Percentiles rank a stretch among this genome's conserved stretches.
phyloP scores from a whole-genome alignment of 805 yeast species.

The Ogataea wickerhamii region DNA sequence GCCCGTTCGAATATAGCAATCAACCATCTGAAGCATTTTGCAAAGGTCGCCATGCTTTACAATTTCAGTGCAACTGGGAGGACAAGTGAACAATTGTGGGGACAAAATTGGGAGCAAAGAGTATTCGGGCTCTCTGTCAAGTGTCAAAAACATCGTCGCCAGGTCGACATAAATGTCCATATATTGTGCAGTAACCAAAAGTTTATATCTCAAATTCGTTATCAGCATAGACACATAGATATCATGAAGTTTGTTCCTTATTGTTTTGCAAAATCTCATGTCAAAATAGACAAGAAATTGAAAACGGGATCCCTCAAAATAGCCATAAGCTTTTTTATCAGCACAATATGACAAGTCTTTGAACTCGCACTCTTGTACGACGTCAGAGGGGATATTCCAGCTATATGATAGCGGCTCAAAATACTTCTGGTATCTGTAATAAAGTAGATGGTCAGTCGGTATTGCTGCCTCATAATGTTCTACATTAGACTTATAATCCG shows the following conservation, averaged over 20 bases:
- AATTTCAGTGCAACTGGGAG: constrained; percentile 67
- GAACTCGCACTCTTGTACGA: constrained; percentile 48
- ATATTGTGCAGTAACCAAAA: constrained; percentile 69
- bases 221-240: constrained; percentile 62
- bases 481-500: constrained; percentile 30
- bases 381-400: constrained; percentile 45
- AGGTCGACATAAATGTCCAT: constrained; percentile 78
- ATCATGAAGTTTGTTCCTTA: constrained; percentile 57
- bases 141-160: constrained; percentile 61
- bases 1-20: constrained; percentile 57
- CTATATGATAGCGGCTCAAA: constrained; percentile 29
- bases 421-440: constrained; percentile 17
- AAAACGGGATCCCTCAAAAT: constrained; percentile 46
- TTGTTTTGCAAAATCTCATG: constrained; percentile 63
- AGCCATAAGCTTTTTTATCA: constrained; percentile 3
- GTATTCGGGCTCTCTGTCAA: constrained; percentile 86
- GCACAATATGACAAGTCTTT: constrained; percentile 24
- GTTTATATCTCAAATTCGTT: constrained; percentile 53
- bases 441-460: constrained; percentile 19
- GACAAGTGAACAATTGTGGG: constrained; percentile 87
- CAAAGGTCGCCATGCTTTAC: constrained; percentile 62
- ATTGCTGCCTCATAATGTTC: constrained; percentile 31
- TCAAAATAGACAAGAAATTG: constrained; percentile 65
- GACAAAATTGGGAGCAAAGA: constrained; percentile 71
- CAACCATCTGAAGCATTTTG: constrained; percentile 58